Evolutionary conservation across 257 asterid species (phyloP).

Genomic region (Mitragyna speciosa): DNA sequence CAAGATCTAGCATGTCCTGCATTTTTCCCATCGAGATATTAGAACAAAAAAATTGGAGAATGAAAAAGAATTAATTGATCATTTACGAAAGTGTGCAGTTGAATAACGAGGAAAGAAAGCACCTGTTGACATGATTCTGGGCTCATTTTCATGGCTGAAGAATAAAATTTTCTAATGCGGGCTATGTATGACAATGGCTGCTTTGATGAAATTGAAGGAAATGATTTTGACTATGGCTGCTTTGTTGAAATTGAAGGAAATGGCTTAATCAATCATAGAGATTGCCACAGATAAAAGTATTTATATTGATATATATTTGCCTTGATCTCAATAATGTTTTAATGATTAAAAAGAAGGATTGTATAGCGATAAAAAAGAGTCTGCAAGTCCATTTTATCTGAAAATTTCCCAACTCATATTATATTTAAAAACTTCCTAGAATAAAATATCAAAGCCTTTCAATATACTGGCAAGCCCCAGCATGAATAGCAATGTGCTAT

Average conservation of each 20-base stretch:
- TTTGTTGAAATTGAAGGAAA: neutral
- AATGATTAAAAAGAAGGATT: no score
- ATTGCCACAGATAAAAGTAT: neutral
- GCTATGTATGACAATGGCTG: neutral
- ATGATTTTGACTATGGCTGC: neutral
- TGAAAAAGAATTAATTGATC: neutral
- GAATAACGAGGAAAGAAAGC: neutral
- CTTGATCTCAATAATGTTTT: no score
- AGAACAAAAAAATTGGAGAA: neutral
- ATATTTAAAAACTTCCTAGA: neutral
- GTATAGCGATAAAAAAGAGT: neutral
- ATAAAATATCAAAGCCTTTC: neutral
- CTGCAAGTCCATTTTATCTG: neutral
- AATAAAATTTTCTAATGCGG: neutral
- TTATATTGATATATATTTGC: no score
- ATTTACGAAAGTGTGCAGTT: neutral
- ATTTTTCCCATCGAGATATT: neutral
- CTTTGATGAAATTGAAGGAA: neutral
- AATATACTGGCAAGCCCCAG: neutral
- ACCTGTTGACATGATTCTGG: neutral
- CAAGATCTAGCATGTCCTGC: neutral
- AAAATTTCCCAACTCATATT: neutral
- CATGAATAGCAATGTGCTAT: neutral
- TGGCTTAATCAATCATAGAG: neutral
- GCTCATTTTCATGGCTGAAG: neutral